Percentiles rank a stretch among this genome's conserved stretches.
These are phyloP conservation scores for Eleusine indica DNA, from an alignment of 176 grass and related monocot genomes.

Conservation along the genomic window DNA sequence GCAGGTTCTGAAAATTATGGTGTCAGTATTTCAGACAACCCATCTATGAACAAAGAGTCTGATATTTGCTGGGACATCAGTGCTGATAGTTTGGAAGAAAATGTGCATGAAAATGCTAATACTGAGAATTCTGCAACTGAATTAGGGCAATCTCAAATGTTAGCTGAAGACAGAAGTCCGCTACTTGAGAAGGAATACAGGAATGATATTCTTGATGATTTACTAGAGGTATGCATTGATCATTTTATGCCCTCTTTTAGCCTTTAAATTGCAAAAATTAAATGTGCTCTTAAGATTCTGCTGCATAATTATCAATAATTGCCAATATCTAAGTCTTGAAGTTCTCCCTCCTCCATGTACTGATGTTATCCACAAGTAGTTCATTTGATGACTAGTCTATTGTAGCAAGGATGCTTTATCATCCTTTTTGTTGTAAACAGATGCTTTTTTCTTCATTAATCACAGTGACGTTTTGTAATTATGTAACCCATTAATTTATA, in stretches of 20 bases:
- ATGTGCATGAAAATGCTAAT: slow-evolving; percentile 28
- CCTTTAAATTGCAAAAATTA: not conserved
- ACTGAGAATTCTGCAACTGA: slow-evolving; percentile 44
- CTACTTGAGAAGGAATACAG: slow-evolving; percentile 89
- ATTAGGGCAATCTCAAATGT: slow-evolving; percentile 35
- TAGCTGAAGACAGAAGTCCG: slow-evolving; percentile 72
- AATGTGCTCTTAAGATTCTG: not conserved
- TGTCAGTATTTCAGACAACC: slow-evolving; percentile 38
- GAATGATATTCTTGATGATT: slow-evolving; percentile 90
- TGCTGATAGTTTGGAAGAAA: slow-evolving; percentile 56
- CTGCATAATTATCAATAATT: slow-evolving; percentile 21
- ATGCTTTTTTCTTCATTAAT: not conserved
- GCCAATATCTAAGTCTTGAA: not conserved
- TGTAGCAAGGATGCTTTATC: slow-evolving; percentile 9
- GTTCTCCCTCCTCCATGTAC: not conserved
- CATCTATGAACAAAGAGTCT: slow-evolving; percentile 48
- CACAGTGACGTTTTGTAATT: not conserved
- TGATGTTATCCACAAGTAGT: not conserved
- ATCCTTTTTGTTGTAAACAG: not conserved
- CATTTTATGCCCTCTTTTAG: not conserved
- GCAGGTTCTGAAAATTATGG: slow-evolving; percentile 57
- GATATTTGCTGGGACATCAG: slow-evolving; percentile 81
- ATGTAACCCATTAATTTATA: slow-evolving; percentile 26
- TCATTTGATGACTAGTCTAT: slow-evolving; percentile 20
- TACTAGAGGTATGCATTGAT: slow-evolving; percentile 71